These are phyloP conservation scores for Diaporthe batatas DNA, from an alignment of 2,329 filamentous ascomycete genomes.

Conservation along the genomic window DNA sequence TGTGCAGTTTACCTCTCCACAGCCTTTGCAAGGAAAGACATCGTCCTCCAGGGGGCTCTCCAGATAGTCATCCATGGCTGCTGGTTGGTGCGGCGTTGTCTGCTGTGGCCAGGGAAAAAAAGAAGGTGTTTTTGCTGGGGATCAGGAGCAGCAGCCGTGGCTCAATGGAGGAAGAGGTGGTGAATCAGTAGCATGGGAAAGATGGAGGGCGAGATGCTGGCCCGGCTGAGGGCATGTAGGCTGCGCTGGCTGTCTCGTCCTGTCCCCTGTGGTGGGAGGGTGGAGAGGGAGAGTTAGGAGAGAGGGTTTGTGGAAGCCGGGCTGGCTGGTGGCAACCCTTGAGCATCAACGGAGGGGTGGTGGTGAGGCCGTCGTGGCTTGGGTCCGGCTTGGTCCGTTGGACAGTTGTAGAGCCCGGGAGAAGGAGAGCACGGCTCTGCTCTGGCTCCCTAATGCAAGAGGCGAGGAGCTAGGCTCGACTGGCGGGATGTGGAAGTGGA, in stretches of 20 bases:
- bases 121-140: neutral
- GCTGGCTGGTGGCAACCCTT: conserved; percentile 10
- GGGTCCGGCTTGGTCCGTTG: neutral
- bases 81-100: conserved; percentile 53
- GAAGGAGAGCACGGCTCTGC: conserved; percentile 21
- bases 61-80: conserved; percentile 72
- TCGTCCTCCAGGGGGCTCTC: conserved; percentile 83
- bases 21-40: conserved; percentile 90
- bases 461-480: conserved; percentile 20
- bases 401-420: conserved; percentile 1
- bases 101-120: conserved; percentile 4
- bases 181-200: conserved; percentile 34
- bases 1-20: conserved; percentile 78
- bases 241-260: neutral
- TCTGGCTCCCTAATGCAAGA: conserved; percentile 7
- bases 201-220: conserved; percentile 15
- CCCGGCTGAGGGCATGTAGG: conserved; percentile 30
- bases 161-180: conserved; percentile 32
- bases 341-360: neutral
- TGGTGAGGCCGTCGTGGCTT: conserved; percentile 28
- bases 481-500: conserved; percentile 21
- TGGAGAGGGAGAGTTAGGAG: neutral
- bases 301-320: conserved; percentile 17
- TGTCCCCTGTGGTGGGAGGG: neutral
- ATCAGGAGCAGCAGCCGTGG: conserved; percentile 20